phyloP scores from a whole-genome alignment of 345 rosid genomes.

The Abelmoschus esculentus region DNA sequence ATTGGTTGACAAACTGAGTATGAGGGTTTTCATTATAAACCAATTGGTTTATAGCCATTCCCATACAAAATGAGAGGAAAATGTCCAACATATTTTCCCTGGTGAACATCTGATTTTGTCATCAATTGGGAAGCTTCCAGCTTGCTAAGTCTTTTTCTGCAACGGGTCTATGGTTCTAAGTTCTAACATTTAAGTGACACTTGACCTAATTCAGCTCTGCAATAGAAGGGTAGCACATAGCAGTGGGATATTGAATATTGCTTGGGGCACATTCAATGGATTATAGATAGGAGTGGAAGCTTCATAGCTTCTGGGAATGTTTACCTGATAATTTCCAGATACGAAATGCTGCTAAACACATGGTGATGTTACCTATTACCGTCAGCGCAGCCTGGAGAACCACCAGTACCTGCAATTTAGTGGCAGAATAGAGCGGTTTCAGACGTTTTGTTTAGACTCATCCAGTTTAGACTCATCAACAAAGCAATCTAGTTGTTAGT shows the following conservation, averaged over 20 bases:
- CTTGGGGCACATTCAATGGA: background rate
- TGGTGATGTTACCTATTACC: conserved; percentile 68
- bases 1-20: conserved; percentile 11
- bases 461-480: background rate
- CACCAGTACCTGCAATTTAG: conserved; percentile 49
- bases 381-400: conserved; percentile 82
- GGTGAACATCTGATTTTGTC: background rate
- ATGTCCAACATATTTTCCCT: background rate
- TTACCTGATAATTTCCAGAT: conserved; percentile 50
- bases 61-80: background rate
- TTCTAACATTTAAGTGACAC: background rate
- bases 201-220: conserved; percentile 12
- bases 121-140: background rate
- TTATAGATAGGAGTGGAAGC: conserved; percentile 6
- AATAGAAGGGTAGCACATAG: background rate
- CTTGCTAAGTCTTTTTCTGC: conserved; percentile 4
- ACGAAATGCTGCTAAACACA: conserved; percentile 80
- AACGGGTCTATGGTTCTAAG: conserved; percentile 1
- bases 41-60: conserved; percentile 2
- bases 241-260: background rate
- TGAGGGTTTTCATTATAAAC: conserved; percentile 8
- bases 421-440: background rate
- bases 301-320: conserved; percentile 35
- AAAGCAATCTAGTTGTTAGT: background rate
- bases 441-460: background rate